phyloP scores from a whole-genome alignment of 2,329 filamentous ascomycete genomes.

The Thelonectria blattea region DNA sequence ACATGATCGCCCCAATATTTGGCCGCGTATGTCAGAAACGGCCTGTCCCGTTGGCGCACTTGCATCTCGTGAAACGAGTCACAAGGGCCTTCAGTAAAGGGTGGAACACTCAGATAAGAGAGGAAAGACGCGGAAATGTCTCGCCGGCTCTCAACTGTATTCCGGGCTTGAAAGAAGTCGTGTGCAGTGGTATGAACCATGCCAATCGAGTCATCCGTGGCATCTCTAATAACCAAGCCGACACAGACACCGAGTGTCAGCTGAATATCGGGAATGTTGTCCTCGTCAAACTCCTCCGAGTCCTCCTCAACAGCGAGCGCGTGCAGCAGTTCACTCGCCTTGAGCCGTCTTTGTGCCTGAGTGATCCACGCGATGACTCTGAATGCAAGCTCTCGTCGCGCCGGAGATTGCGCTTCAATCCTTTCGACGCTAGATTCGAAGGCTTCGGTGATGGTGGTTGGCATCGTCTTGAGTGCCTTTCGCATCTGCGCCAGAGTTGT shows the following conservation, averaged over 20 bases:
- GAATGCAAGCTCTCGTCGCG: neutral
- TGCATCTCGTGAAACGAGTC: neutral
- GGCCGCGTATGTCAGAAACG: neutral
- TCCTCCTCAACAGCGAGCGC: conserved; percentile 2
- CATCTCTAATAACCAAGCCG: neutral
- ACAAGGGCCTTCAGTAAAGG: neutral
- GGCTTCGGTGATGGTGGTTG: conserved; percentile 1
- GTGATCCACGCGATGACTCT: conserved; percentile 2
- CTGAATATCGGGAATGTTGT: conserved; percentile 8
- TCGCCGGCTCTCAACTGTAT: neutral
- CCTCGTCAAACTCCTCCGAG: neutral
- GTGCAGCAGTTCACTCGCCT: neutral
- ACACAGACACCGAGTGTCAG: neutral
- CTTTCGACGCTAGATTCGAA: conserved; percentile 2
- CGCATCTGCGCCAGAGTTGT: conserved; percentile 6
- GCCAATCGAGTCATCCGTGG: neutral
- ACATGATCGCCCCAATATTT: conserved; percentile 7
- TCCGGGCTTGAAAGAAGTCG: conserved; percentile 2
- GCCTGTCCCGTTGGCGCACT: neutral
- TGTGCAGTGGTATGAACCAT: conserved; percentile 6
- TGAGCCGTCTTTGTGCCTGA: conserved; percentile 1
- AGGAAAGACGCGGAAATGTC: conserved; percentile 1
- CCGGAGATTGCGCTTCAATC: neutral
- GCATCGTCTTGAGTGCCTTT: neutral
- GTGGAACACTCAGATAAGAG: neutral